These are phyloP conservation scores for Irpex rosettiformis DNA, from an alignment of 1,284 basidiomycete genomes.

Conservation along the genomic window DNA sequence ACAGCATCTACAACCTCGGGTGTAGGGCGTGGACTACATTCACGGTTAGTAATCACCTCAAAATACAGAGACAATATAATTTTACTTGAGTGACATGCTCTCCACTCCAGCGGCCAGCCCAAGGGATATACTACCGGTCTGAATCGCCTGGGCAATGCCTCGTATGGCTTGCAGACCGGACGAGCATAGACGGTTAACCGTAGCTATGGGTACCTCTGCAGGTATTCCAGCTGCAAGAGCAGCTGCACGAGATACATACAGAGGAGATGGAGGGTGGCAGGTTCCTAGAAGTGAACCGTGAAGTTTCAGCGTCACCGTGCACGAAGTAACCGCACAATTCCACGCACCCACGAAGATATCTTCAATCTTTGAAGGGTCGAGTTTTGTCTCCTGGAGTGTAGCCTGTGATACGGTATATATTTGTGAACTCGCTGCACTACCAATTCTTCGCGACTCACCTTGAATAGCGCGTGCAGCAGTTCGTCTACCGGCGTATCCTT, in stretches of 20 bases:
- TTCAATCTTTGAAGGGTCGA: constrained; percentile 62
- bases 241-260: constrained; percentile 76
- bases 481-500: constrained; percentile 77
- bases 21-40: constrained; percentile 68
- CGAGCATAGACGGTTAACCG: constrained; percentile 83
- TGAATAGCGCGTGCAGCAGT: constrained; percentile 66
- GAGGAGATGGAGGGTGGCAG: constrained; percentile 83
- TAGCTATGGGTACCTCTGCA: constrained; percentile 61
- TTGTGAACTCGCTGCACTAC: not conserved
- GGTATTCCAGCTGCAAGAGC: constrained; percentile 83
- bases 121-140: constrained; percentile 63
- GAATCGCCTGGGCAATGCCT: constrained; percentile 75
- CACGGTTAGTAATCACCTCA: not conserved
- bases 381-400: constrained; percentile 40
- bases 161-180: constrained; percentile 86
- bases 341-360: constrained; percentile 77
- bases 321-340: not conserved
- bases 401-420: constrained; percentile 32
- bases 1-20: constrained; percentile 65
- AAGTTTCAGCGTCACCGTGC: not conserved
- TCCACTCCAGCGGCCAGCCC: constrained; percentile 82
- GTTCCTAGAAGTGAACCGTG: constrained; percentile 44
- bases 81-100: constrained; percentile 81
- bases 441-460: constrained; percentile 35
- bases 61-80: constrained; percentile 21